These are phyloP conservation scores for Rhizopogon vulgaris DNA, from an alignment of 768 basidiomycete species.

Conservation along the genomic window DNA sequence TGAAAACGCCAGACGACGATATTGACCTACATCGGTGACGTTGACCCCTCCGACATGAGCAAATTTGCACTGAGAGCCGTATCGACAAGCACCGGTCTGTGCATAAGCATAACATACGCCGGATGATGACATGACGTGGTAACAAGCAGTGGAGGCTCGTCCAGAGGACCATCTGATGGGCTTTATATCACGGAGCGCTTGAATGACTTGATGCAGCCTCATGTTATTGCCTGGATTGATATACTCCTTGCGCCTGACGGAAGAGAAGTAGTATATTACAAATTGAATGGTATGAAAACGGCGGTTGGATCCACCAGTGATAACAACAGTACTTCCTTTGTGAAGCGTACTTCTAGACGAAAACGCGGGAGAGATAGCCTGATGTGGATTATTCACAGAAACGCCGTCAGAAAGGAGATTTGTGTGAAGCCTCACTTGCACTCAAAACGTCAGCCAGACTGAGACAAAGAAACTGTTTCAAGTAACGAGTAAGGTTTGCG, in stretches of 20 bases:
- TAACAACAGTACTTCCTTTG: neutral
- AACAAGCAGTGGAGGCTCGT: neutral
- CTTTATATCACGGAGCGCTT: neutral
- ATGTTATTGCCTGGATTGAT: neutral
- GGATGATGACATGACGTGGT: neutral
- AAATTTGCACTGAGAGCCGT: neutral
- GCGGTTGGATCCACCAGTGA: neutral
- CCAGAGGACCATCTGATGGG: neutral
- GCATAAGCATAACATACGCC: neutral
- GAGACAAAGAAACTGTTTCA: too few relatives aligned
- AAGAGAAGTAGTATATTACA: too few relatives aligned
- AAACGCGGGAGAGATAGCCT: neutral
- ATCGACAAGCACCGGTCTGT: neutral
- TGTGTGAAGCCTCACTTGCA: too few relatives aligned
- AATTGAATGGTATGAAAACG: neutral
- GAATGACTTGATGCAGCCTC: neutral
- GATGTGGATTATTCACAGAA: too few relatives aligned
- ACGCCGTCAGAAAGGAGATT: too few relatives aligned
- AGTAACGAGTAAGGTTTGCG: too few relatives aligned
- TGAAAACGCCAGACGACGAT: neutral
- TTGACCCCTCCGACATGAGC: neutral
- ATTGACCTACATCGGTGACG: neutral
- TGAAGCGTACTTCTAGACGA: neutral
- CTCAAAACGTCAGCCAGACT: too few relatives aligned
- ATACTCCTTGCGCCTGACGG: neutral